Conservation (phyloP, 768 basidiomycete genomes). For the Boletus huronensis region DNA sequence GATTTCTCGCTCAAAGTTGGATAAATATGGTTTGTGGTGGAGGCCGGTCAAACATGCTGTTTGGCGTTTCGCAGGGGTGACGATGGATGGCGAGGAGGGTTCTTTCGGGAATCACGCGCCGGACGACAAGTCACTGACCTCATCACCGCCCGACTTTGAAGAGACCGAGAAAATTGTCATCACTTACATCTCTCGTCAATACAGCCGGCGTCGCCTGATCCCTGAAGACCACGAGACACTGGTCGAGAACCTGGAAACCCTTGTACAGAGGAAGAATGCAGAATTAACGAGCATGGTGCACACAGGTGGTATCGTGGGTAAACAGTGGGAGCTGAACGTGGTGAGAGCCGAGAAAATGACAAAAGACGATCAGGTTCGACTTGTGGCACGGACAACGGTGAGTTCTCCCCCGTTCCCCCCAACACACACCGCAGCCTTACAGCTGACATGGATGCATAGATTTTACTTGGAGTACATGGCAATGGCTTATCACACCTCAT, state of each 20-base stretch:
- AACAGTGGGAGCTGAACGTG: slow-evolving; percentile 58
- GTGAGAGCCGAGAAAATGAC: slow-evolving; percentile 61
- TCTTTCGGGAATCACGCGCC: slow-evolving; percentile 4
- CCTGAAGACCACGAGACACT: slow-evolving; percentile 53
- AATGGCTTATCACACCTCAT: slow-evolving; percentile 85
- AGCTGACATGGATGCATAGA: slow-evolving; percentile 35
- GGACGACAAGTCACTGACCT: background rate
- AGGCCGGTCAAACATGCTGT: slow-evolving; percentile 65
- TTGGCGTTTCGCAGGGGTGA: slow-evolving; percentile 62
- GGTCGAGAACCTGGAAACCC: slow-evolving; percentile 47
- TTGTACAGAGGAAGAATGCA: slow-evolving; percentile 40
- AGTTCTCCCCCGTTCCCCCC: slow-evolving; percentile 19
- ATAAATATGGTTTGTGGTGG: slow-evolving; percentile 62
- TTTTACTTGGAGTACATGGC: slow-evolving; percentile 71
- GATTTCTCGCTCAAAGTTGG: slow-evolving; percentile 34
- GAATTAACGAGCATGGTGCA: slow-evolving; percentile 8
- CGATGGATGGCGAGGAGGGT: slow-evolving; percentile 33
- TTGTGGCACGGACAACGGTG: slow-evolving; percentile 69
- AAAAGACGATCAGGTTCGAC: slow-evolving; percentile 70
- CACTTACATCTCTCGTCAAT: slow-evolving; percentile 72
- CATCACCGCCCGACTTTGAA: slow-evolving; percentile 24
- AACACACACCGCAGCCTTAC: background rate
- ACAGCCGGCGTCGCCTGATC: slow-evolving; percentile 47
- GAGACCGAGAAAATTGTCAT: slow-evolving; percentile 55
- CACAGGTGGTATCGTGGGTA: slow-evolving; percentile 2